phyloP scores from a whole-genome alignment of 176 grass and related monocot genomes.

The Typha latifolia region DNA sequence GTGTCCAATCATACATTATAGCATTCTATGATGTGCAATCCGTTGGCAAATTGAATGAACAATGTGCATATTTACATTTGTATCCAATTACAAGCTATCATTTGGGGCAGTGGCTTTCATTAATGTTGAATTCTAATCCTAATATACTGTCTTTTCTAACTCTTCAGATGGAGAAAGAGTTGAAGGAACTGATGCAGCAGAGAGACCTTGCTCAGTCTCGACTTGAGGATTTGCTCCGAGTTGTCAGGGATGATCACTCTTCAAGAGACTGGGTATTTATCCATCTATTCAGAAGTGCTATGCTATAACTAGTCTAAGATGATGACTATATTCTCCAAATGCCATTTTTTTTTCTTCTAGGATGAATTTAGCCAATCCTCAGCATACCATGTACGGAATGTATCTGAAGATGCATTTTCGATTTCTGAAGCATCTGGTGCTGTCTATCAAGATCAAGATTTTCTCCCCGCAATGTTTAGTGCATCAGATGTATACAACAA shows the following conservation, averaged over 20 bases:
- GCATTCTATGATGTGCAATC: not conserved
- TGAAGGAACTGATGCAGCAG: slow-evolving; percentile 63
- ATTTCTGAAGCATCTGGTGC: slow-evolving; percentile 43
- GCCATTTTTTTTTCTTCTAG: slow-evolving; percentile 25
- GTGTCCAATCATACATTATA: not conserved
- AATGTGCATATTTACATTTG: not conserved
- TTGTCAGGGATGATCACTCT: slow-evolving; percentile 35
- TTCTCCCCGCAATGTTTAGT: slow-evolving; percentile 25
- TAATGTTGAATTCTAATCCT: not conserved
- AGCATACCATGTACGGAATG: slow-evolving; percentile 27
- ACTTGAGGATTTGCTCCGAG: slow-evolving; percentile 54
- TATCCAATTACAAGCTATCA: not conserved
- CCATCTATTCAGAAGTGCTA: not conserved
- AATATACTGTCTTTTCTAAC: not conserved
- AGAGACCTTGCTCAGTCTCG: slow-evolving; percentile 66
- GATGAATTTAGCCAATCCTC: slow-evolving; percentile 49
- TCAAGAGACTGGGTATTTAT: slow-evolving; percentile 51
- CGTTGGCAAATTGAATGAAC: not conserved
- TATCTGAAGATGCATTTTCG: slow-evolving; percentile 51
- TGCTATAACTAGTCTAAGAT: not conserved
- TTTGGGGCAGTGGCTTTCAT: not conserved
- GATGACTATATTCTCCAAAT: not conserved
- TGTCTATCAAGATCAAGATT: slow-evolving; percentile 33
- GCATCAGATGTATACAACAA: slow-evolving; percentile 25
- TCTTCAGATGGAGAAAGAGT: slow-evolving; percentile 62